Percentiles rank a stretch among this genome's conserved stretches.
These are phyloP conservation scores for Ceratocystis diversiconidia DNA, from an alignment of 2,329 filamentous ascomycete species.

Conservation along the genomic window DNA sequence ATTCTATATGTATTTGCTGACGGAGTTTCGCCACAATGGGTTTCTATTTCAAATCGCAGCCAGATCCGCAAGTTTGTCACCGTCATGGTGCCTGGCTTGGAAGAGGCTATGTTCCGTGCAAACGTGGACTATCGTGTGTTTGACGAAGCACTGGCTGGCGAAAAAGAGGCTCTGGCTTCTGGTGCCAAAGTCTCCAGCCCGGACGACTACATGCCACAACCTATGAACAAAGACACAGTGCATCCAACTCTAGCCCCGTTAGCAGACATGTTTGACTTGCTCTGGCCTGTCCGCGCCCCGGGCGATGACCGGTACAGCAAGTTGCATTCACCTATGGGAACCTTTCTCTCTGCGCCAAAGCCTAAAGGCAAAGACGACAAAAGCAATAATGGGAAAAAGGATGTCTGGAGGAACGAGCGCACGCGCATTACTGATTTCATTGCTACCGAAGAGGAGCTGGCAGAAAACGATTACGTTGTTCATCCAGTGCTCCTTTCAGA, in stretches of 20 bases:
- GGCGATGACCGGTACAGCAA: slow-evolving; percentile 69
- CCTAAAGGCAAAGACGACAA: slow-evolving; percentile 44
- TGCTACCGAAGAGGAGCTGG: slow-evolving; percentile 55
- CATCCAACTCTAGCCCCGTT: slow-evolving; percentile 48
- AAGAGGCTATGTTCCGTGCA: slow-evolving; percentile 75
- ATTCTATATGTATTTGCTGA: slow-evolving; percentile 55
- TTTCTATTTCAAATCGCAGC: slow-evolving; percentile 46
- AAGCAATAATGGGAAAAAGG: slow-evolving; percentile 39
- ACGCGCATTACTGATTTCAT: slow-evolving; percentile 74
- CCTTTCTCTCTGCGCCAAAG: slow-evolving; percentile 60
- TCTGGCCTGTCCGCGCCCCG: slow-evolving; percentile 80
- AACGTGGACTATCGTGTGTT: slow-evolving; percentile 30
- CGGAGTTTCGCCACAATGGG: slow-evolving; percentile 49
- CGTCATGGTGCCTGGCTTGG: slow-evolving; percentile 82
- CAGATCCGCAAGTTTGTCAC: slow-evolving; percentile 68
- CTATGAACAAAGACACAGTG: slow-evolving; percentile 37
- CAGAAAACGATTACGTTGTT: slow-evolving; percentile 69
- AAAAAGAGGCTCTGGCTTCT: slow-evolving; percentile 24
- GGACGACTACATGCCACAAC: slow-evolving; percentile 46
- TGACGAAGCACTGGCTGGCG: slow-evolving; percentile 26
- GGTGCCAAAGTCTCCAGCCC: slow-evolving; percentile 31
- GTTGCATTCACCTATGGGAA: slow-evolving; percentile 74
- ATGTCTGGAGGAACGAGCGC: slow-evolving; percentile 56
- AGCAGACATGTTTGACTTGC: slow-evolving; percentile 67
- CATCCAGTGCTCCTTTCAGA: slow-evolving; percentile 63